These are phyloP conservation scores for Cladosporium halotolerans DNA, from an alignment of 2,329 filamentous ascomycete species.

Conservation along the genomic window DNA sequence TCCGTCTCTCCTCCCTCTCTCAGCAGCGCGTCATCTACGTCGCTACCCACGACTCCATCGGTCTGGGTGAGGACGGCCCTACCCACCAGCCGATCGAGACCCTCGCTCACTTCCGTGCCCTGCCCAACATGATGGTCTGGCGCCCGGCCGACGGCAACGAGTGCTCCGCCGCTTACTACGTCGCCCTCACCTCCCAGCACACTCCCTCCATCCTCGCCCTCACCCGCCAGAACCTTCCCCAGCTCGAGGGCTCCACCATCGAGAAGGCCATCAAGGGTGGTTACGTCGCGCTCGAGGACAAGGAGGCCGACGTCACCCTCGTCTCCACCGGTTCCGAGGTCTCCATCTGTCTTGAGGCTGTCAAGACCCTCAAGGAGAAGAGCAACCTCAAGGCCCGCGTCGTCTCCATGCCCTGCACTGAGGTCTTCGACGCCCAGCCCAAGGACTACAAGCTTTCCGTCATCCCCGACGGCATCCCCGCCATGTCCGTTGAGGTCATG, in stretches of 20 bases:
- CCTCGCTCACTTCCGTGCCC: conserved; percentile 93
- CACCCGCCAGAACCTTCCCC: conserved; percentile 95
- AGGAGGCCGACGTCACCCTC: conserved; percentile 79
- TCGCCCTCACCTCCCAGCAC: conserved; percentile 80
- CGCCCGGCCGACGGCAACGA: conserved; percentile 97
- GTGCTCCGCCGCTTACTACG: conserved; percentile 95
- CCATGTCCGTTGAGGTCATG: conserved; percentile 93
- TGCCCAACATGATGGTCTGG: conserved; percentile 99
- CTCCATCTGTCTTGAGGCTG: conserved; percentile 83
- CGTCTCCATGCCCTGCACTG: conserved; percentile 92
- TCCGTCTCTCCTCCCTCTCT: conserved; percentile 88
- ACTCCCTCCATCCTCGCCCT: conserved; percentile 91
- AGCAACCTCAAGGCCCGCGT: conserved; percentile 82
- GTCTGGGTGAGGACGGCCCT: conserved; percentile 95
- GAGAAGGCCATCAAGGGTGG: conserved; percentile 90
- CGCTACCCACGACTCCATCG: conserved; percentile 97
- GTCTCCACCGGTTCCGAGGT: conserved; percentile 97
- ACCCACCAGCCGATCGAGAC: conserved; percentile 99
- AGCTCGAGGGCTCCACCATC: conserved; percentile 89
- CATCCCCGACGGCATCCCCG: conserved; percentile 87
- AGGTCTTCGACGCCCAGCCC: conserved; percentile 88
- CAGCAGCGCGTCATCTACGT: conserved; percentile 90
- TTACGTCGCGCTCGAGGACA: conserved; percentile 79
- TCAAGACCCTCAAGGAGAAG: conserved; percentile 84
- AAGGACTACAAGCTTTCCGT: conserved; percentile 94